These are phyloP conservation scores for Penicillium paradoxum DNA, from an alignment of 495 filamentous ascomycete species.

Conservation along the genomic window DNA sequence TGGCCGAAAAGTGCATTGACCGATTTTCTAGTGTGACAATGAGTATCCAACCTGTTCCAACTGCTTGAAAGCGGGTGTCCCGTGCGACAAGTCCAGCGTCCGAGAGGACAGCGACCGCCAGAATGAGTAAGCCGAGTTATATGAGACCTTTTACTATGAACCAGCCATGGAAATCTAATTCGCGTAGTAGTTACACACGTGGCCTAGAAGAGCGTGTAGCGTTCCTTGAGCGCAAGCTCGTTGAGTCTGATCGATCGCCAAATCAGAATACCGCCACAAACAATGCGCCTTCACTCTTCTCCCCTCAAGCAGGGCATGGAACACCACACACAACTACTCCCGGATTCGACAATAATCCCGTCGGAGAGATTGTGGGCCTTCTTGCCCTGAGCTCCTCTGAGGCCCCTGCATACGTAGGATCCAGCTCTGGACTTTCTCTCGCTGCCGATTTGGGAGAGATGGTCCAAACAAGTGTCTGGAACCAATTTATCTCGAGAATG, in stretches of 20 bases:
- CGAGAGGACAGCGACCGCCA: conserved; percentile 39
- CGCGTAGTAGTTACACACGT: conserved; percentile 37
- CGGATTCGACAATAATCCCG: conserved; percentile 35
- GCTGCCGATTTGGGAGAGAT: conserved; percentile 49
- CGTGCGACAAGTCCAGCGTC: conserved; percentile 46
- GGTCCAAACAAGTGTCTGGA: conserved; percentile 51
- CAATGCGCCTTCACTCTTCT: conserved; percentile 20
- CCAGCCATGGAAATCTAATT: neutral
- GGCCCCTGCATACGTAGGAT: conserved; percentile 49
- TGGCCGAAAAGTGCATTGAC: neutral
- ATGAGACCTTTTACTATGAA: neutral
- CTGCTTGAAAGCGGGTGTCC: conserved; percentile 43
- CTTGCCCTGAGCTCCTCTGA: conserved; percentile 45
- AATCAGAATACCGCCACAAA: conserved; percentile 11
- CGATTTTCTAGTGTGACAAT: conserved; percentile 34
- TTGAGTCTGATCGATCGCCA: conserved; percentile 19
- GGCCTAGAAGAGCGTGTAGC: conserved; percentile 45
- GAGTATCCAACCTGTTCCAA: conserved; percentile 47
- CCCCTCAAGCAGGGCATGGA: conserved; percentile 22
- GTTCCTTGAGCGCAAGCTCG: conserved; percentile 39
- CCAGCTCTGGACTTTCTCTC: conserved; percentile 47
- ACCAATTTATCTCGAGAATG: conserved; percentile 41
- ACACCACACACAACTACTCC: conserved; percentile 20
- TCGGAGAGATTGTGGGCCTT: conserved; percentile 50
- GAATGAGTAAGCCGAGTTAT: conserved; percentile 39